These are phyloP conservation scores for Solanum aculeatissimum DNA, from an alignment of 305 asterid genomes.

Conservation along the genomic window DNA sequence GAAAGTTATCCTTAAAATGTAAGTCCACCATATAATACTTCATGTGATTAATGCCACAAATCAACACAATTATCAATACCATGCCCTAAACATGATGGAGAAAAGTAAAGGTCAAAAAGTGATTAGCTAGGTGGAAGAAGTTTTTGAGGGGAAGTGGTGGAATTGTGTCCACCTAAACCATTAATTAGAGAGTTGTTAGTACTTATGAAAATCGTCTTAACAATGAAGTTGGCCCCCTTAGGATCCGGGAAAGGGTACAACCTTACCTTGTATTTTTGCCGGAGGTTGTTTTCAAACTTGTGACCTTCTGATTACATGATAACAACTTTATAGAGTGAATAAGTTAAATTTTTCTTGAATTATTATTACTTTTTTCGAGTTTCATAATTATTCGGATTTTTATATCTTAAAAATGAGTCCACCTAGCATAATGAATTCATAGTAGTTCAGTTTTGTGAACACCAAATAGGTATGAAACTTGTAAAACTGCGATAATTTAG, in stretches of 20 bases:
- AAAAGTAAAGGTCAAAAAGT: background rate
- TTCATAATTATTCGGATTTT: no score
- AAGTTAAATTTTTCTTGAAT: no score
- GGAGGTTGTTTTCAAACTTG: no score
- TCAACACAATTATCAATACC: background rate
- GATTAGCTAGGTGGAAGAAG: background rate
- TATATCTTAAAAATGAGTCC: background rate
- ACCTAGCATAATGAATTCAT: background rate
- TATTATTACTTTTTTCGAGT: no score
- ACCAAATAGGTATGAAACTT: background rate
- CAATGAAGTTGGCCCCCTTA: background rate
- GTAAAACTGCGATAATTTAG: background rate
- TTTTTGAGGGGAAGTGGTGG: background rate
- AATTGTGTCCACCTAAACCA: background rate
- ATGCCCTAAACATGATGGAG: background rate
- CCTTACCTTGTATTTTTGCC: no score
- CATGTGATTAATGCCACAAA: background rate
- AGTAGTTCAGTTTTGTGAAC: background rate
- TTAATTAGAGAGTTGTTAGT: background rate
- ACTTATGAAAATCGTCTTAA: background rate
- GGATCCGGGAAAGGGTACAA: no score
- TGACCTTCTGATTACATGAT: no score
- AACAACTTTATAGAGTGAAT: no score
- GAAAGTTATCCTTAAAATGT: background rate
- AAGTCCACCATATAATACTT: background rate